phyloP scores from a whole-genome alignment of 1,139 yeast genomes.

The Pichia sp. region DNA sequence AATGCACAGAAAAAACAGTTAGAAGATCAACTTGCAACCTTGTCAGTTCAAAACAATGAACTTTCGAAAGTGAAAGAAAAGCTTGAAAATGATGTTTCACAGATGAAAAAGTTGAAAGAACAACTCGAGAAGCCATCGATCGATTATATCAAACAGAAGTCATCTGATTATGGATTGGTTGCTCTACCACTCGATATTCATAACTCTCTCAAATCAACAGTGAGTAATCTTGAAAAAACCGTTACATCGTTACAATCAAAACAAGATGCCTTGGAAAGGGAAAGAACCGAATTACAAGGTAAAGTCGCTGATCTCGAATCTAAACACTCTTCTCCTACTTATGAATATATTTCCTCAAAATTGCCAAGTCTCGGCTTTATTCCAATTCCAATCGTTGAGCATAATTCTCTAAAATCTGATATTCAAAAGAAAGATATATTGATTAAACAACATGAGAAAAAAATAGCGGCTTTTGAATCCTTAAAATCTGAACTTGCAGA shows the following conservation, averaged over 20 bases:
- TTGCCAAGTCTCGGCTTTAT: slow-evolving; percentile 21
- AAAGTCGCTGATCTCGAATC: slow-evolving; percentile 5
- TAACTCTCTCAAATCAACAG: background rate
- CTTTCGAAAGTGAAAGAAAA: slow-evolving; percentile 2
- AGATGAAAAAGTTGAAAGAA: slow-evolving; percentile 3
- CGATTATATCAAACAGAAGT: slow-evolving; percentile 11
- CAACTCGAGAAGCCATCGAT: slow-evolving; percentile 22
- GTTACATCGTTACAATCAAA: slow-evolving; percentile 4
- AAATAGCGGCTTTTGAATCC: slow-evolving; percentile 3
- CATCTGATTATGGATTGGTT: slow-evolving; percentile 8
- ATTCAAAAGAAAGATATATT: slow-evolving; percentile 6
- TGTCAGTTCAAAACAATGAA: slow-evolving; percentile 7
- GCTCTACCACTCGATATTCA: slow-evolving; percentile 27
- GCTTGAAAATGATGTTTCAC: slow-evolving; percentile 1
- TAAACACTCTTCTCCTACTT: slow-evolving; percentile 21
- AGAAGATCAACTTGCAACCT: slow-evolving; percentile 1
- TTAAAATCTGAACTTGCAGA: slow-evolving; percentile 5
- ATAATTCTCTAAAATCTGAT: slow-evolving; percentile 20
- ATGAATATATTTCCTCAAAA: slow-evolving; percentile 28
- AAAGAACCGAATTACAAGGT: slow-evolving; percentile 7
- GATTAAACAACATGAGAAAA: slow-evolving; percentile 4
- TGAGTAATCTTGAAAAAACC: background rate
- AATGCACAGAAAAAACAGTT: slow-evolving; percentile 1
- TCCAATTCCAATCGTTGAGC: slow-evolving; percentile 27
- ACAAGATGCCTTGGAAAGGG: slow-evolving; percentile 1